phyloP scores from a whole-genome alignment of 169 alveolate species.

The Eimeria tenella region DNA sequence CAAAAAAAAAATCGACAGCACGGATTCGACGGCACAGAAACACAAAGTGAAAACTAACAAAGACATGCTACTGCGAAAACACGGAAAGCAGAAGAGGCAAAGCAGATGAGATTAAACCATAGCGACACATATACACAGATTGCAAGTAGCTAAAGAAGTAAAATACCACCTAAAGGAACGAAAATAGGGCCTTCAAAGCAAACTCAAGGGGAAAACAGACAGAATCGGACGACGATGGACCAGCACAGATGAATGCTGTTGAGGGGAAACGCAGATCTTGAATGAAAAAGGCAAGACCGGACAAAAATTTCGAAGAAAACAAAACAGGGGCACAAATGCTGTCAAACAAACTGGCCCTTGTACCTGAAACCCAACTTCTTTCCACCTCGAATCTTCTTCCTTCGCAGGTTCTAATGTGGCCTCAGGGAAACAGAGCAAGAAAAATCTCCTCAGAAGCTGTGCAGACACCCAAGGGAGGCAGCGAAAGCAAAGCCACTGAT shows the following conservation, averaged over 20 bases:
- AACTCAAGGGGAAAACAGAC: neutral
- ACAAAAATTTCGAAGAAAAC: neutral
- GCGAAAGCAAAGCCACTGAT: neutral
- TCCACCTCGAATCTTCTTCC: constrained; percentile 43
- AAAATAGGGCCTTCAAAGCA: neutral
- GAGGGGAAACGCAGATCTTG: neutral
- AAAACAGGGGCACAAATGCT: neutral
- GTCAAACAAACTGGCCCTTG: neutral
- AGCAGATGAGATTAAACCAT: neutral
- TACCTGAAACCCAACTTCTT: constrained; percentile 53
- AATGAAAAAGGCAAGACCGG: no score
- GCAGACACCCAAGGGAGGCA: neutral
- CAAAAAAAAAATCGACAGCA: neutral
- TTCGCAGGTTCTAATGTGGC: neutral
- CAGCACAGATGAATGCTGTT: neutral
- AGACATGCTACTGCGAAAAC: neutral
- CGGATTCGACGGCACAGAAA: neutral
- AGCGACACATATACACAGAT: neutral
- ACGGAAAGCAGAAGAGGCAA: neutral
- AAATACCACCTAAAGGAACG: no score
- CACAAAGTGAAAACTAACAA: neutral
- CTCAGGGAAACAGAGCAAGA: constrained; percentile 42
- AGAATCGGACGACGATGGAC: neutral
- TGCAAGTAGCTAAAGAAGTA: no score
- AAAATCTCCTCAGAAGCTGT: constrained; percentile 34